Percentiles rank a stretch among this genome's conserved stretches.
These are phyloP conservation scores for Chalaropsis thielavioides DNA, from an alignment of 2,329 filamentous ascomycete species.

Conservation along the genomic window DNA sequence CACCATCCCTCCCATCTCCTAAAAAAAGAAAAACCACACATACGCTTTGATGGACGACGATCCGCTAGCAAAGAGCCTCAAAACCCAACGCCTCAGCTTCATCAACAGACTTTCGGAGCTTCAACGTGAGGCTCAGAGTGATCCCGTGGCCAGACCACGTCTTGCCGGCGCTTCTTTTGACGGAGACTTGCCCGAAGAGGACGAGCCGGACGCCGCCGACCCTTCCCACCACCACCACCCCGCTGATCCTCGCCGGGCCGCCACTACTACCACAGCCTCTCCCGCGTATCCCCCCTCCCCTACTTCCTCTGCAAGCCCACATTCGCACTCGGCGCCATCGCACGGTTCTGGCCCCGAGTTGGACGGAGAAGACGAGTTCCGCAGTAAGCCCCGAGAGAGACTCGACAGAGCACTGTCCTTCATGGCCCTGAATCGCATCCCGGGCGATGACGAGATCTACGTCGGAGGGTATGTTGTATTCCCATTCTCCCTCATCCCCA, in stretches of 20 bases:
- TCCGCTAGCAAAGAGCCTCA: slow-evolving; percentile 17
- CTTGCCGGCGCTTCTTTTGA: background rate
- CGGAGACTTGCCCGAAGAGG: slow-evolving; percentile 7
- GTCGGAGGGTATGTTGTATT: slow-evolving; percentile 27
- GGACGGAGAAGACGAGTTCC: slow-evolving; percentile 13
- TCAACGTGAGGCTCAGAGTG: slow-evolving; percentile 15
- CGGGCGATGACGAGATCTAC: slow-evolving; percentile 30
- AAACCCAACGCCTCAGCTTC: slow-evolving; percentile 18
- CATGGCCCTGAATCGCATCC: slow-evolving; percentile 32
- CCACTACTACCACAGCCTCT: slow-evolving; percentile 4
- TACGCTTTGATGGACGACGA: slow-evolving; percentile 17
- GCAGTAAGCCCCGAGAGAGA: slow-evolving; percentile 12
- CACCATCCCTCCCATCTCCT: background rate
- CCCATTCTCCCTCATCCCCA: slow-evolving; percentile 13
- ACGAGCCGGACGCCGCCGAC: background rate
- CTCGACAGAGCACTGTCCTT: slow-evolving; percentile 15
- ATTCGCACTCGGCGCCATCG: background rate
- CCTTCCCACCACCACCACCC: no score
- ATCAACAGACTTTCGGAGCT: slow-evolving; percentile 17
- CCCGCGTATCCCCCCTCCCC: background rate
- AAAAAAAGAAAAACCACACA: background rate
- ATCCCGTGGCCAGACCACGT: slow-evolving; percentile 5
- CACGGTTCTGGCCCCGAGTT: background rate
- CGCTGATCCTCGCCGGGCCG: background rate
- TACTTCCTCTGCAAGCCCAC: background rate